Base-by-base conservation (phyloP, 2,329 filamentous ascomycete genomes). In the Penicillium crustosum region DNA sequence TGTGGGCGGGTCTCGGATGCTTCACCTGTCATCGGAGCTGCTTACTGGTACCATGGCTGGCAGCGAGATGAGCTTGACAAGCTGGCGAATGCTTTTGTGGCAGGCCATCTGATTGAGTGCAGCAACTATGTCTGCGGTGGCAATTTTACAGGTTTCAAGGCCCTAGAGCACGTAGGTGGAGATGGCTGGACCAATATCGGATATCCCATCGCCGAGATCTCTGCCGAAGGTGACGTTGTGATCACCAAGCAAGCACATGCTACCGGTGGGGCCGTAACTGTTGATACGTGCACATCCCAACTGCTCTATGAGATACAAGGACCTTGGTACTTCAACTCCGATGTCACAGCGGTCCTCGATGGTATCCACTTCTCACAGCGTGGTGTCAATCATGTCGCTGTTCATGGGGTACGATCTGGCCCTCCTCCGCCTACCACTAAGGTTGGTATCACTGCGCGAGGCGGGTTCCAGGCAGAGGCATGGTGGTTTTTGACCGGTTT, bases 251-350 rank as follows among this genome's bases (percentile, higher is more conserved):
- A 80, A 52, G 68, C 72, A 8, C 67, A 70, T 56, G 17, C 60
- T 1, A 67, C 65, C 1, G 75, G 74, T 2, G 78, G 80, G n/a
- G 61, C 71, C 2, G 73, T 80, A 19, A 77, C 74, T 1, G 76
- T 79, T 8, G 78, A 83, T 53, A 84, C 82, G 0, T 80, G 81
- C 55, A 78, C 77, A 0, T 80, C 78, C 4, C 82, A 85, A 59
- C 70, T 84, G 3, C 63, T 84, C 2, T 84, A 83, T 63, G 81
- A 83, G 66, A 79, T 83, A 17, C 81, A 83, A 61, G 82, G 82
- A 6, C 80, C 79, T 0, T 80, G 78, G 75, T 86, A 86, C 66
- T 82, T 78, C 74, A 84, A 85, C 70, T 81, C 78, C 0, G 83
- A 85, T 60, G 82, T 85, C 31, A 83, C 79, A 0, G 83, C 83